Evolutionary conservation across 1,139 yeast species (phyloP), one percentile per base, ranked within the genome.

Genomic region (Candida pseudoviswanathii): DNA sequence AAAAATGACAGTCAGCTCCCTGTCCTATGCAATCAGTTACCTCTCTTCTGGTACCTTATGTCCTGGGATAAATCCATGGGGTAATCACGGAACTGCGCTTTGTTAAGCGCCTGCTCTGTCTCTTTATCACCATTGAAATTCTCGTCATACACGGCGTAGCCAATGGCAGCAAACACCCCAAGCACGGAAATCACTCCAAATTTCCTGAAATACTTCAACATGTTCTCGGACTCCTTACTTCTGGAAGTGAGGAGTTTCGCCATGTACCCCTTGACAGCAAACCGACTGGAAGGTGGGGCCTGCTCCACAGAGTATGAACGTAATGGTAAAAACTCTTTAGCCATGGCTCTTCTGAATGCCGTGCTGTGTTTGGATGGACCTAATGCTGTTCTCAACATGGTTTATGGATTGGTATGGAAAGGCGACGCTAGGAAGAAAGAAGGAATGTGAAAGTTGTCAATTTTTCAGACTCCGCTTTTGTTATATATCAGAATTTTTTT

Each of bases 171-270:
- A 7, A 75, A 43, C 1, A 73, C 75, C 5, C 66, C 62, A 4
- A 71, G 52, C 4, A 71, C 58, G 1, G 80, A 70, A 5, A 63
- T 56, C 1, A 63, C 70, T 0, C 81, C 81, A 0, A 64, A 51
- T 43, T 56, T 59, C 44, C 81, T 59, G 27, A 75, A 56, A 9
- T 58, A 52, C 48, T 62, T 66, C 46, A 75, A 57, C 3, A 73
- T 64, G 27, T 56, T 60, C 43, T 65, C 59, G 3, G 78, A 66
- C 44, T 67, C 74, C 30, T 54, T 52, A n/a, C 75, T 58, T 27
- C 61, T 61, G 43, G 73, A 78, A 44, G 69, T 71, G 5, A 71
- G 76, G 16, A 73, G 64, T 45, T 62, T 62, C 50, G 68, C 64
- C 32, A 46, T 29, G 25, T 40, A 51, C 10, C 41, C 47, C 41